Conservation (phyloP, 306 rosid species). For the Erythrophleum fordii region DNA sequence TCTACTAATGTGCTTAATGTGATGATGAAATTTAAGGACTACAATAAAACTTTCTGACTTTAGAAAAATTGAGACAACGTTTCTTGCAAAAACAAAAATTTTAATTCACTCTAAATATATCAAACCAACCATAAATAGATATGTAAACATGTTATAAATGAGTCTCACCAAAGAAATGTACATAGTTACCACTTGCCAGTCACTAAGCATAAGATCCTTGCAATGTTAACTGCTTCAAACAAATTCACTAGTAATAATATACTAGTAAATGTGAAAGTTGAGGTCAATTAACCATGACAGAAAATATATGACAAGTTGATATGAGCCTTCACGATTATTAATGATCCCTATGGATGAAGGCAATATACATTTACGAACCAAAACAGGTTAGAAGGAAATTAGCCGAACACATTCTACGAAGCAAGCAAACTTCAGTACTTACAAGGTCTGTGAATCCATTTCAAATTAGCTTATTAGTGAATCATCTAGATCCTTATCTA, state of each 20-base stretch:
- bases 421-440: conserved; percentile 40
- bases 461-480: conserved; percentile 34
- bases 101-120: too few species aligned
- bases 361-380: conserved; percentile 39
- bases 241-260: conserved; percentile 20
- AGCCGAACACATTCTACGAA: conserved; percentile 23
- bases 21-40: too few species aligned
- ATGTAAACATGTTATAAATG: neutral
- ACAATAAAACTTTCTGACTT: too few species aligned
- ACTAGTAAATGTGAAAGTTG: conserved; percentile 4
- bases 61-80: neutral
- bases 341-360: conserved; percentile 19
- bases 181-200: neutral
- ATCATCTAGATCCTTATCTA: conserved; percentile 11
- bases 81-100: neutral
- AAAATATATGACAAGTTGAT: neutral
- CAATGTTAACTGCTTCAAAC: conserved; percentile 17
- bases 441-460: conserved; percentile 36
- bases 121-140: neutral
- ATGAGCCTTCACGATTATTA: conserved; percentile 28
- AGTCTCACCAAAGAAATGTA: neutral
- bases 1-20: neutral
- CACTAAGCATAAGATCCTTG: neutral
- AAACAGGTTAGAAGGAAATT: conserved; percentile 32
- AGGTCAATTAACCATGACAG: conserved; percentile 8